Base-by-base conservation (phyloP, 768 basidiomycete species). In the Mycena chlorophos region DNA sequence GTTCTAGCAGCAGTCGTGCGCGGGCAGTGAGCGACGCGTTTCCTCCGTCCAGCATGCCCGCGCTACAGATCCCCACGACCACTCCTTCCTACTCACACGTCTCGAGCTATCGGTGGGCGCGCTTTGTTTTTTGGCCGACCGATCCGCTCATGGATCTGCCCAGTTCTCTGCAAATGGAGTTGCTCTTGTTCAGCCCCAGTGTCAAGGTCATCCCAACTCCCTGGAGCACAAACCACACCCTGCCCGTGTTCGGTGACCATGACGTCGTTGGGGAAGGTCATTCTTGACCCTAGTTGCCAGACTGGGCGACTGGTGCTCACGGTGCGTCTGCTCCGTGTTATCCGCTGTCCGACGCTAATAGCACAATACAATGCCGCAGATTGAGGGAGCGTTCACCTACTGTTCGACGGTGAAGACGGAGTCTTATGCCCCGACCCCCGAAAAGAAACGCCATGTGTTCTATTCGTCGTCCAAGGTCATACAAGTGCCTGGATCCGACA, bases 101-200 rank as follows among this genome's bases (percentile, higher is more conserved):
- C 29, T 82, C 80, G 10, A 73, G 71, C 31, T 81, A 80, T 61
- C 78, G 80, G 82, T 81, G 53, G 61, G 76, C 64, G 19, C 6
- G 2, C 19, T 16, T 38, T 39, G 1, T 31, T 47, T 28, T 51
- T 22, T 28, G 20, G 29, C 22, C 19, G 31, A 20, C 39, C 22
- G 13, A 31, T 42, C 16, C 40, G 6, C 30, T 53, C 43, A 60
- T 22, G 5, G 19, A 27, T 52, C 26, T 29, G 25, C 58, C 10
- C 20, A 85, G 83, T 22, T 81, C 82, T 22, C 65, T 76, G 22
- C 79, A 82, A 61, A 69, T 88, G 63, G 81, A 86, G 58, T 73
- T 89, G 51, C 80, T 82, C 54, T 70, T 89, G 25, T 78, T 81
- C 53, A 87, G 86, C 52, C 78, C 84, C 4, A 84, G 79, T n/a